Base-by-base conservation (phyloP, 352 stramenopile species). In the Phytophthora brassicae region DNA sequence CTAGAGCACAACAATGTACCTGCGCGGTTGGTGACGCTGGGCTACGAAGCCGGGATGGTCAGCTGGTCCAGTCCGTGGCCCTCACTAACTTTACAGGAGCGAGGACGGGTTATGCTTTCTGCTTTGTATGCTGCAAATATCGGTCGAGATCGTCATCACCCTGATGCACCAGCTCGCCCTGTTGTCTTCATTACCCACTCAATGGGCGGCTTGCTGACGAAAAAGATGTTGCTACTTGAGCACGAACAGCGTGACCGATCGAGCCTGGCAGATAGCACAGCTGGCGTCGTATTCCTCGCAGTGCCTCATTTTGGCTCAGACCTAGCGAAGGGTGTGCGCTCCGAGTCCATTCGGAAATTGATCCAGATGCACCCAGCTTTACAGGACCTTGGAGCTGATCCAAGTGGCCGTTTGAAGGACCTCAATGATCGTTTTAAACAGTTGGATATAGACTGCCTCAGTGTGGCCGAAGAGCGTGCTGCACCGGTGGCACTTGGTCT, bases 101-200 rank as follows among this genome's bases (percentile, higher is more conserved):
- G 86, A 23, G 79, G 73, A 0, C 70, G 77, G 14, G 68, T 92
- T 36, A 93, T 95, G 82, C 62, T 95, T 28, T 66, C 77, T 8
- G 81, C 78, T 33, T 68, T 95, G 2, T 79, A 90, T 39, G 74
- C 74, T 24, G 84, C 84, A 7, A 86, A 88, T 41, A 77, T 95
- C 36, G 86, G 84, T 29, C 56, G 63, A 6, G 55, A 71, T 36
- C 53, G 55, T 26, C 45, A 23, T 16, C 47, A 68, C 6, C 38
- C 46, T 0, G 60, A 52, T 0, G 24, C 31, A 17, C 48, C 47
- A 6, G 19, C 67, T 52, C 68, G 70, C 1, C 86, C 85, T 1
- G 76, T 96, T 16, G 60, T 96, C 23, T 96, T 96, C 60, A 66
- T 96, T 20, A 91, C 86, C 16, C 88, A 96, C 66, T 95, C 86